A percentile compares a stretch with the other conserved stretches of the same genome.
These are phyloP conservation scores for Euphorbia schlechtendalii DNA, from an alignment of 441 rosid species.

Conservation along the genomic window DNA sequence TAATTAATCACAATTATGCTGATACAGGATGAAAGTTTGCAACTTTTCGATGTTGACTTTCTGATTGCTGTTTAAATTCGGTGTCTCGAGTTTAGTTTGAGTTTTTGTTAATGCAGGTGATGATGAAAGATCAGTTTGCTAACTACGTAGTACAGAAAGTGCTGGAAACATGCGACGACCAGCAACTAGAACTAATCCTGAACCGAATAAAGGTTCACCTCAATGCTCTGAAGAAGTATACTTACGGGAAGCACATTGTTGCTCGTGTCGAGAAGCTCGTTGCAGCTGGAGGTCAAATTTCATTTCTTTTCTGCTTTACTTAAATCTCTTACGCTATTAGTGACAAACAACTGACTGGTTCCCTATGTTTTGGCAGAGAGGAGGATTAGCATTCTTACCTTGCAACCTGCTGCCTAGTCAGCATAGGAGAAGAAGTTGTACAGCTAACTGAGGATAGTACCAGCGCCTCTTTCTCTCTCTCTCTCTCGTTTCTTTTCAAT, in stretches of 20 bases:
- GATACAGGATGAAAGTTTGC: background rate
- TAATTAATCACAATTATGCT: constrained; percentile 1
- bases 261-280: constrained; percentile 80
- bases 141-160: constrained; percentile 84
- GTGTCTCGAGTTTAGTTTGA: background rate
- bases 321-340: background rate
- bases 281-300: constrained; percentile 54
- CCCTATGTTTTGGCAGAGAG: constrained; percentile 38
- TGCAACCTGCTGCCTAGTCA: constrained; percentile 35
- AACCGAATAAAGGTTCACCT: constrained; percentile 68
- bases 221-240: constrained; percentile 71
- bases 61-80: background rate
- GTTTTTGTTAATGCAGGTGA: constrained; percentile 36
- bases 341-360: background rate
- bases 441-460: constrained; percentile 57
- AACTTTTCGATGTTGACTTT: background rate
- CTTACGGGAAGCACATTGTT: constrained; percentile 79
- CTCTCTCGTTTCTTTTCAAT: constrained; percentile 19
- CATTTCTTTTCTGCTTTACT: background rate
- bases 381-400: constrained; percentile 60
- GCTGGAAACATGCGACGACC: constrained; percentile 79
- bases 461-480: constrained; percentile 30
- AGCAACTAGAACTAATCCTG: constrained; percentile 62
- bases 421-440: constrained; percentile 48
- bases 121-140: constrained; percentile 89